Percentiles rank a stretch among this genome's conserved stretches.
Evolutionary conservation across 1,139 yeast genomes (phyloP).

Genomic region (Tardiomyces depauwii): DNA sequence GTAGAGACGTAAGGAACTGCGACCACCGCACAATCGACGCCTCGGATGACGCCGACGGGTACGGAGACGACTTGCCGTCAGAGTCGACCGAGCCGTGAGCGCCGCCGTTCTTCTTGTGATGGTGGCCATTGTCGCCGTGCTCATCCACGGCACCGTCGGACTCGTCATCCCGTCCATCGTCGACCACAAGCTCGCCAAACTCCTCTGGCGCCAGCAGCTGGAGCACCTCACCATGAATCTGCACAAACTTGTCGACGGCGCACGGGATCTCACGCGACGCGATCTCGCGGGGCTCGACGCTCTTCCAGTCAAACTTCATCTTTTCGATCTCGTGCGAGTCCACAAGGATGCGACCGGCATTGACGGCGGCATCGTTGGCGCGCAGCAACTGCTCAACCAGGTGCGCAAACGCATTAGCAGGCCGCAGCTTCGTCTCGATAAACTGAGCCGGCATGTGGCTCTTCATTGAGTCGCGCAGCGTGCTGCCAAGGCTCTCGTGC

Average conservation of each 20-base stretch:
- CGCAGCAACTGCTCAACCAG: conserved; percentile 47
- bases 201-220: conserved; percentile 26
- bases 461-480: conserved; percentile 17
- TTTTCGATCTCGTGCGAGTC: conserved; percentile 36
- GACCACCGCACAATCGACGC: conserved; percentile 30
- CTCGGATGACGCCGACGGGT: conserved; percentile 11
- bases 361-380: conserved; percentile 48
- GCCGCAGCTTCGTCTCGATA: conserved; percentile 38
- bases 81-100: neutral
- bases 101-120: conserved; percentile 2
- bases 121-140: conserved; percentile 1
- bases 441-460: conserved; percentile 41
- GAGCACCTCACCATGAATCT: conserved; percentile 35
- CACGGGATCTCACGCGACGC: conserved; percentile 50
- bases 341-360: conserved; percentile 41
- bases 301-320: conserved; percentile 54
- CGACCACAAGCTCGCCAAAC: neutral
- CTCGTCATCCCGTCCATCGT: conserved; percentile 1
- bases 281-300: conserved; percentile 40
- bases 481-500: conserved; percentile 3
- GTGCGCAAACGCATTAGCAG: conserved; percentile 47
- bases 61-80: neutral
- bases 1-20: conserved; percentile 32
- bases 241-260: conserved; percentile 27
- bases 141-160: conserved; percentile 1